phyloP scores from a whole-genome alignment of 2,329 filamentous ascomycete species.

The Corniculantispora saksenae region DNA sequence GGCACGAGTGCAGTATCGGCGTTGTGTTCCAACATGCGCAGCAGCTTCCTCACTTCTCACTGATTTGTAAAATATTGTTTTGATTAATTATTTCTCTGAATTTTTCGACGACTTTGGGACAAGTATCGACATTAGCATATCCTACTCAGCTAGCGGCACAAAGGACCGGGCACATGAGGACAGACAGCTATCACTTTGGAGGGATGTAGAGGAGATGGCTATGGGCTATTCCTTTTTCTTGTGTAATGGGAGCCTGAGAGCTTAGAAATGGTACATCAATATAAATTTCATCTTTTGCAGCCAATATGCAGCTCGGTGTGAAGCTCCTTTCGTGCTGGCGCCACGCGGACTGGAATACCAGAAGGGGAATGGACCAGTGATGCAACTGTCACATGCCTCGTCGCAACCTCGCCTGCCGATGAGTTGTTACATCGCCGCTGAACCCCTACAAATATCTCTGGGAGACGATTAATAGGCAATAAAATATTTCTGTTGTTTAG shows the following conservation, averaged over 20 bases:
- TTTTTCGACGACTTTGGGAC: constrained; percentile 6
- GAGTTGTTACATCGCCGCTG: background rate
- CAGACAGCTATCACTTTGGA: background rate
- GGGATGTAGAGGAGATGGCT: background rate
- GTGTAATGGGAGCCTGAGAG: background rate
- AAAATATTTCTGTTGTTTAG: background rate
- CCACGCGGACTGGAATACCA: background rate
- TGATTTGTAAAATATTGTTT: constrained; percentile 11
- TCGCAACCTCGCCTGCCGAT: background rate
- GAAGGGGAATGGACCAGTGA: background rate
- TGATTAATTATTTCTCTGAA: constrained; percentile 21
- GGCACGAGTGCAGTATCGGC: background rate
- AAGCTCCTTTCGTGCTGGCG: background rate
- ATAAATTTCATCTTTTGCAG: background rate
- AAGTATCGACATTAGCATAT: background rate
- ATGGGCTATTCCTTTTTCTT: background rate
- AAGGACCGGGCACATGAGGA: background rate
- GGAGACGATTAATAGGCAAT: background rate
- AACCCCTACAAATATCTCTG: background rate
- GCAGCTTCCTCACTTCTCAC: background rate
- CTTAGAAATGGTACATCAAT: background rate
- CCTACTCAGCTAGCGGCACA: background rate
- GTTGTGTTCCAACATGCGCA: background rate
- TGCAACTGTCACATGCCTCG: constrained; percentile 14
- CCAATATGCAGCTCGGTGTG: background rate